These are phyloP conservation scores for Skeletonema grethae DNA, from an alignment of 108 stramenopile species.

Conservation along the genomic window DNA sequence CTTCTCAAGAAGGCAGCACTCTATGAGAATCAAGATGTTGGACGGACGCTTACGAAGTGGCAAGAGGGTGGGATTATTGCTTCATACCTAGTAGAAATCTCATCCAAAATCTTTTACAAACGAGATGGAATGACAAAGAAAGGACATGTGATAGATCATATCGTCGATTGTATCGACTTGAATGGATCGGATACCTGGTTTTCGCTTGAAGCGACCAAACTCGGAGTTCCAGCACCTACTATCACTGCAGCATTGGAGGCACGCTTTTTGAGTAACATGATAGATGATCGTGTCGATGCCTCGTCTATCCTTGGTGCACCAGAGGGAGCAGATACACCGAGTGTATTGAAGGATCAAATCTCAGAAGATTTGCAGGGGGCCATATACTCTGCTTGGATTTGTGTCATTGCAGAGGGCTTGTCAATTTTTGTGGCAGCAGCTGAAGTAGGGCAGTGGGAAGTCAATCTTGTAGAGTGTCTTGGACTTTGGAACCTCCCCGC, in stretches of 20 bases:
- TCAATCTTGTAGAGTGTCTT: conserved; percentile 83
- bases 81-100: conserved; percentile 85
- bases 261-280: conserved; percentile 72
- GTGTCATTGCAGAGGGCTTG: conserved; percentile 93
- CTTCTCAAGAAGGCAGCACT: conserved; percentile 68
- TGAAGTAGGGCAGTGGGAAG: conserved; percentile 78
- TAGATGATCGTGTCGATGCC: conserved; percentile 79
- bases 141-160: conserved; percentile 67
- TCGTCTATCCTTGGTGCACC: conserved; percentile 67
- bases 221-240: conserved; percentile 74
- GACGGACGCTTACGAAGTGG: conserved; percentile 76
- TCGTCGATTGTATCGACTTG: conserved; percentile 86
- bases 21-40: conserved; percentile 77
- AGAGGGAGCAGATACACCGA: conserved; percentile 51
- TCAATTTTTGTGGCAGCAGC: conserved; percentile 85
- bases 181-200: conserved; percentile 92
- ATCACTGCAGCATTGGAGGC: conserved; percentile 88
- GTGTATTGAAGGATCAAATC: conserved; percentile 76
- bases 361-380: conserved; percentile 83
- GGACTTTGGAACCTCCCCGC: conserved; percentile 91
- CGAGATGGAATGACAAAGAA: conserved; percentile 69
- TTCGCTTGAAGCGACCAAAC: conserved; percentile 86
- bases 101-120: conserved; percentile 72
- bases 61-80: conserved; percentile 66
- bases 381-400: conserved; percentile 89